Base-by-base conservation (phyloP, 164 flowering plant species). In the Piper betle region DNA sequence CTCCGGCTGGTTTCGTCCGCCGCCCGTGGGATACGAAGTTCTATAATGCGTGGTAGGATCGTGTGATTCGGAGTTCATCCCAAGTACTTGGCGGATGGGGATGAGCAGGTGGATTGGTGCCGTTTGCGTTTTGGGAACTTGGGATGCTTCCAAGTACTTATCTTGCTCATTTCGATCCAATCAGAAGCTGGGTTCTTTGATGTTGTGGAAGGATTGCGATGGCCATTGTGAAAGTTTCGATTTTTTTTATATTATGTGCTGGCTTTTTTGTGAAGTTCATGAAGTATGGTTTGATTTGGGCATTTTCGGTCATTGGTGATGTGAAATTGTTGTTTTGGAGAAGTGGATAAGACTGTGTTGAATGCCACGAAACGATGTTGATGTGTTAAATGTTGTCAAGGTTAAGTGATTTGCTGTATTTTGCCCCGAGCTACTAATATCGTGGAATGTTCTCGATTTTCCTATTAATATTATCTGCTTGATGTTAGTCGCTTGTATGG, bases 21-120 rank as follows among this genome's bases (percentile, higher is more conserved):
- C 68, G 65, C 0, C 71, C 58, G 5, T 89, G 87, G 87, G 76
- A 84, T 2, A 75, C 71, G 12, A 82, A 83, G 59, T 77, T 88
- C 43, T 85, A 80, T 59, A 52, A 70, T 0, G 18, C 40, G 15
- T 93, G 96, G 96, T 86, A 75, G 62, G 74, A 72, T 2, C 84
- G 82, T 81, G 38, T 87, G 54, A 74, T 89, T n/a, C 83, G n/a
- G 81, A 0, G 2, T 59, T 6, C 84, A 78, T 46, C 63, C 71
- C 38, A 66, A 87, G 65, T 62, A 10, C 5, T 6, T 61, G 16
- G 59, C 17, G 13, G 58, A 53, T 54, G 39, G 58, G 56, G 39
- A 37, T 11, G 39, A 53, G 48, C 39, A 37, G 4, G 42, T 33
- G 15, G 68, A 43, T 20, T 15, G 61, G n/a, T 58, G 46, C 18